Base-by-base conservation (phyloP, 73 alveolate species). In the Paramecium octaurelia region DNA sequence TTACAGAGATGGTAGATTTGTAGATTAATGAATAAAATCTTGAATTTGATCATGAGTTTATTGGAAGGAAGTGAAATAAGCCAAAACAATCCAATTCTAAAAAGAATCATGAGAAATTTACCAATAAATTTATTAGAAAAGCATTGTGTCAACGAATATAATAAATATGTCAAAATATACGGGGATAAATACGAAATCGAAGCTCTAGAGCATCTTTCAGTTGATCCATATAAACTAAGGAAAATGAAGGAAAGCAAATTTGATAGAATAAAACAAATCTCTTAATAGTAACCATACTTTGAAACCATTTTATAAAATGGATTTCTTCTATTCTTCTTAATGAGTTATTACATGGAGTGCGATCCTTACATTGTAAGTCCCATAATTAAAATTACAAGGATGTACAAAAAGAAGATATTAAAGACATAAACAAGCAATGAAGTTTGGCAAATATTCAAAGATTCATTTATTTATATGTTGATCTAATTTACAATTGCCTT, bases 61-160 rank as follows among this genome's bases (percentile, higher is more conserved):
- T 46, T 89, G 21, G 94, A 89, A 89, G 88, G 94, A 21, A 89
- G 94, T 34, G 94, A 89, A 23, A 83, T 89, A 36, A 89, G 73
- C 20, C 16, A 48, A 40, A 40, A 43, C 12, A 70, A 83, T 89
- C 60, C 71, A 23, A 54, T 89, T 1, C 31, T 89, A 6, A 89
- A 89, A 24, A 89, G 94, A 89, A 89, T 89, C 16, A 89, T 89
- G 94, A 89, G 94, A 89, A 89, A 89, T 89, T 80, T 89, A 9
- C 94, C 94, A 1, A 77, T 89, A 5, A 59, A 73, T 29, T 44
- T 89, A 42, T 68, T 89, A 20, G 80, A 89, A 54, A 89, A 83
- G 38, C 94, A 89, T 42, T 38, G 58, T 23, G 88, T 89, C 8
- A 70, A 68, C 48, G 88, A 70, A 89, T 89, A 89, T 73, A 89